Conservation (phyloP, 1,139 yeast genomes). For the Magnusiomyces magnusii region DNA sequence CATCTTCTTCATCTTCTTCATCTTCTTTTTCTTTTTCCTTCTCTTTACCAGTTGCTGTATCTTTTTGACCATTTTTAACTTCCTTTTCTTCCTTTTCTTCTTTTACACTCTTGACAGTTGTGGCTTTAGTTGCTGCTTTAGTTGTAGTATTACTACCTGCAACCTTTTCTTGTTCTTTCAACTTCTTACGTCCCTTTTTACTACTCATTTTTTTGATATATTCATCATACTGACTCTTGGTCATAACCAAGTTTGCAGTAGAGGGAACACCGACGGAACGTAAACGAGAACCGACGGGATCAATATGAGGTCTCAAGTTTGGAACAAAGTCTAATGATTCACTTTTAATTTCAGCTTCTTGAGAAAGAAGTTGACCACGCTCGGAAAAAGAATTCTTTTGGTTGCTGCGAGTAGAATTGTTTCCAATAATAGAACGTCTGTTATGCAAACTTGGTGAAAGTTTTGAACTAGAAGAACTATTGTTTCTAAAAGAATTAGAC, state of each 20-base stretch:
- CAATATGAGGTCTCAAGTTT: conserved; percentile 15
- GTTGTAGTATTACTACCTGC: too few relatives aligned
- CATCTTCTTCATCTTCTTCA: neutral
- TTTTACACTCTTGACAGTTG: too few relatives aligned
- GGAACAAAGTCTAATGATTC: conserved; percentile 16
- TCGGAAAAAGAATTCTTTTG: too few relatives aligned
- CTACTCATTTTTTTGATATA: conserved; percentile 1
- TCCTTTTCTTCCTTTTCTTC: too few relatives aligned
- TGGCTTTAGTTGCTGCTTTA: too few relatives aligned
- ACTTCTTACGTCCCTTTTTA: neutral
- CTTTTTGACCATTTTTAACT: too few relatives aligned
- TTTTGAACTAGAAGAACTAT: neutral
- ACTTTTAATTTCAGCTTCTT: conserved; percentile 2
- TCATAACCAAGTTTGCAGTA: conserved; percentile 15
- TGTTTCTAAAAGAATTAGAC: neutral
- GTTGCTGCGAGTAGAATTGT: too few relatives aligned
- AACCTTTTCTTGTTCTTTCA: conserved; percentile 7
- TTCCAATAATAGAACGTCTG: too few relatives aligned
- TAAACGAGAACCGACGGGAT: conserved; percentile 14
- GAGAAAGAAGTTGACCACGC: neutral
- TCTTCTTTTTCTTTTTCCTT: neutral
- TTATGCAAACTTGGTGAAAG: neutral
- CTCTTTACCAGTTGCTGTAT: conserved; percentile 2
- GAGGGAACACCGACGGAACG: conserved; percentile 12
- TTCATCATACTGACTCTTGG: conserved; percentile 16